Conservation (phyloP, 495 filamentous ascomycete species). For the Eremomyces bilateralis region DNA sequence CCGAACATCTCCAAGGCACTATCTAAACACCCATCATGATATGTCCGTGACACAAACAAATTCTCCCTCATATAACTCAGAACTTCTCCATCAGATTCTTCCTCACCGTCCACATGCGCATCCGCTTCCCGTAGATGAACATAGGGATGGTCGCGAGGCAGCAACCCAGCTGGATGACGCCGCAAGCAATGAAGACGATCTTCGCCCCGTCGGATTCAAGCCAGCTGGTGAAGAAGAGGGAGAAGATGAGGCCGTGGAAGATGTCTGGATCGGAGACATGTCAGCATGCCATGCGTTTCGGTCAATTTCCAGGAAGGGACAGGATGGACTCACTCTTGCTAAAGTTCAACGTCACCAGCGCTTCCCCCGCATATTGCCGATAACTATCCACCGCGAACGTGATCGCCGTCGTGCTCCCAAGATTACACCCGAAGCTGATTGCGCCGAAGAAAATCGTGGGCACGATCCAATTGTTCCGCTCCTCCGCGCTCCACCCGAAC, state of each 20-base stretch:
- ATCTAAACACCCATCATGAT: too few species aligned
- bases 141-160: conserved; percentile 66
- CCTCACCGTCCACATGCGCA: conserved; percentile 90
- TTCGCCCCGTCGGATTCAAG: conserved; percentile 52
- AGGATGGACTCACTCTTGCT: conserved; percentile 45
- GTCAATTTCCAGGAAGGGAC: neutral
- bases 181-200: conserved; percentile 59
- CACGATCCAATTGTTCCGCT: conserved; percentile 65
- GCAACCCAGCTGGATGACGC: conserved; percentile 65
- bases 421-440: conserved; percentile 80
- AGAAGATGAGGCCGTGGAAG: conserved; percentile 76
- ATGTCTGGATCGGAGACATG: conserved; percentile 29
- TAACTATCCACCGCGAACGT: conserved; percentile 92
- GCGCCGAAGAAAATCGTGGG: conserved; percentile 84
- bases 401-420: conserved; percentile 84
- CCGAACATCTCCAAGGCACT: too few species aligned
- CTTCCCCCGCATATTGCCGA: conserved; percentile 83
- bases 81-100: conserved; percentile 81
- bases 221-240: conserved; percentile 79
- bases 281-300: conserved; percentile 1
- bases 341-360: conserved; percentile 85
- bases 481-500: conserved; percentile 72
- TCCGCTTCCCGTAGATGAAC: conserved; percentile 88
- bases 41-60: too few species aligned
- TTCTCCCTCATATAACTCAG: too few species aligned